phyloP scores from a whole-genome alignment of 2,329 filamentous ascomycete genomes.

The Escovopsis weberi region DNA sequence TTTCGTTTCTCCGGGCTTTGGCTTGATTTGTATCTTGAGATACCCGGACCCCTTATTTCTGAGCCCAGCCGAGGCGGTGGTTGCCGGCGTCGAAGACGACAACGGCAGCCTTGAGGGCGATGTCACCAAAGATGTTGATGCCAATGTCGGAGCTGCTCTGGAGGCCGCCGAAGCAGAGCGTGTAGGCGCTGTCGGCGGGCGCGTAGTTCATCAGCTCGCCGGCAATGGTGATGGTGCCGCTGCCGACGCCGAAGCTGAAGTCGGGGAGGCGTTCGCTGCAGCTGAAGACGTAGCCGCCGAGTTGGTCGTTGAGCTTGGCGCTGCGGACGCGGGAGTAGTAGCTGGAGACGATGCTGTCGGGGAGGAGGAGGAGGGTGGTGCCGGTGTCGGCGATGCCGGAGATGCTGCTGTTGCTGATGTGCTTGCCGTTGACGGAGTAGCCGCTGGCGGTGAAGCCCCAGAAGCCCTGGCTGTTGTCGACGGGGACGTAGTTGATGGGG shows the following conservation, averaged over 20 bases:
- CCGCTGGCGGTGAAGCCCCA: slow-evolving; percentile 30
- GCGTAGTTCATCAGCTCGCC: slow-evolving; percentile 40
- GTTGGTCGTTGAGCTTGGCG: slow-evolving; percentile 16
- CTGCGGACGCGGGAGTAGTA: slow-evolving; percentile 32
- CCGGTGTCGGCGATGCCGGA: slow-evolving; percentile 42
- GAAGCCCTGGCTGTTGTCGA: slow-evolving; percentile 49
- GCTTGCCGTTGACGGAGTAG: slow-evolving; percentile 9
- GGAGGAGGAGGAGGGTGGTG: slow-evolving; percentile 47
- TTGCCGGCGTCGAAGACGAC: slow-evolving; percentile 42
- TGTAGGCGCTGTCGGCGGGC: slow-evolving; percentile 24
- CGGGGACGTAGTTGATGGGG: slow-evolving; percentile 42
- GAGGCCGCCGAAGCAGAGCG: slow-evolving; percentile 50
- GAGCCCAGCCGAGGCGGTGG: slow-evolving; percentile 29
- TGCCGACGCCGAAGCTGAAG: slow-evolving; percentile 40
- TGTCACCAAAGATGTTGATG: slow-evolving; percentile 46
- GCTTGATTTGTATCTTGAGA: not conserved
- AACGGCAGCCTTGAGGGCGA: slow-evolving; percentile 45
- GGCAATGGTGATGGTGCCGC: slow-evolving; percentile 38
- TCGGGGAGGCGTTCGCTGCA: slow-evolving; percentile 31
- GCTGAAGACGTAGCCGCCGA: slow-evolving; percentile 29
- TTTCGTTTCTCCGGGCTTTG: too few relatives aligned
- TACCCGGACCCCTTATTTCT: slow-evolving; percentile 5
- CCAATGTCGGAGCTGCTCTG: slow-evolving; percentile 34
- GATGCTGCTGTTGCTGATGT: slow-evolving; percentile 22
- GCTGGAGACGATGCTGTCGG: slow-evolving; percentile 31